These are phyloP conservation scores for Yarrowia galli DNA, from an alignment of 1,139 yeast genomes.

Conservation along the genomic window DNA sequence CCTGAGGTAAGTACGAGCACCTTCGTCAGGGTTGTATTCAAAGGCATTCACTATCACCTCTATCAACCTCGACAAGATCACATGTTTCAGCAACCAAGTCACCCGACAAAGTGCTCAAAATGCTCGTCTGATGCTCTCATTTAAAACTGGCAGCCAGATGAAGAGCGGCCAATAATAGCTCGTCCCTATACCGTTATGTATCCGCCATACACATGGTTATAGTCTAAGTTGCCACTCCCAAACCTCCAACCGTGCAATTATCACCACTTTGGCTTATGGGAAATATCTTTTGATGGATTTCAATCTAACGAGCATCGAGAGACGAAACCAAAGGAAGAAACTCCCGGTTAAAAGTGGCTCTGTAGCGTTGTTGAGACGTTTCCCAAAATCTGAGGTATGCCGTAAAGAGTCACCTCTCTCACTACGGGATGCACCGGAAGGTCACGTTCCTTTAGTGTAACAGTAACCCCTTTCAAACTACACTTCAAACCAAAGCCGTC, in stretches of 20 bases:
- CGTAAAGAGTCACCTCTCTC: slow-evolving; percentile 1
- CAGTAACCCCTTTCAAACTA: background rate
- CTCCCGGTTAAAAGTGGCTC: background rate
- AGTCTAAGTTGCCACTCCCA: slow-evolving; percentile 1
- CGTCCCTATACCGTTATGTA: too few species aligned
- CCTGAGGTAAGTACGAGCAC: too few species aligned
- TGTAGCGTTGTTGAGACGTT: background rate
- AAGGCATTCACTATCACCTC: too few species aligned
- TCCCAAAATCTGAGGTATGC: background rate
- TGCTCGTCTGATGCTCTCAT: background rate
- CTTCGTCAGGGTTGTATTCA: too few species aligned
- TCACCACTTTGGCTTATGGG: background rate
- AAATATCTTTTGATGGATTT: background rate
- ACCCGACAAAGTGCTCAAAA: background rate
- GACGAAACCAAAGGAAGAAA: background rate
- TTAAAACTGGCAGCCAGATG: background rate
- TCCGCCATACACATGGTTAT: too few species aligned
- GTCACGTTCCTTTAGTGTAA: background rate
- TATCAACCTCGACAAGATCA: too few species aligned
- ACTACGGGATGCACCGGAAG: slow-evolving; percentile 30
- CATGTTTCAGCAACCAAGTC: too few species aligned
- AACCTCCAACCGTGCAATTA: background rate
- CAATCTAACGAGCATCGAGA: background rate
- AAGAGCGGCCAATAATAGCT: background rate
- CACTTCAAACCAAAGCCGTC: background rate